Percentiles rank a stretch among this genome's conserved stretches.
Conservation (phyloP, 2,329 filamentous ascomycete species). For the Emmonsia crescens region DNA sequence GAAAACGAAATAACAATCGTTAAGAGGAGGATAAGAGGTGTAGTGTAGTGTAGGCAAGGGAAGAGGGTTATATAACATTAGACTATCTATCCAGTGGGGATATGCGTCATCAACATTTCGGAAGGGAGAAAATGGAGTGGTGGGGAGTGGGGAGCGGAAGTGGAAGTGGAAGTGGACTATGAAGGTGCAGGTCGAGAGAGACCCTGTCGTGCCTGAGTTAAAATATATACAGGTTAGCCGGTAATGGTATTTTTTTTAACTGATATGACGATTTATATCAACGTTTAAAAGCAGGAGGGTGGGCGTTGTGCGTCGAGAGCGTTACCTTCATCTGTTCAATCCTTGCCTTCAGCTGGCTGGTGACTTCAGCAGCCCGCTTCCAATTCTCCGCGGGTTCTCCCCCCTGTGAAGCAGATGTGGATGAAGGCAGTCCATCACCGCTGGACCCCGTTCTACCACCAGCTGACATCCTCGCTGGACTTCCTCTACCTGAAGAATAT, state of each 20-base stretch:
- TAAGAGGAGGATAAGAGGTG: neutral
- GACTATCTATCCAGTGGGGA: neutral
- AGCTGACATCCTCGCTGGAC: conserved; percentile 24
- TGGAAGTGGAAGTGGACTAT: neutral
- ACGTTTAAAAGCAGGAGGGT: neutral
- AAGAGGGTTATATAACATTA: neutral
- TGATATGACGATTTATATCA: neutral
- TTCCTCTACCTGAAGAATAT: conserved; percentile 26
- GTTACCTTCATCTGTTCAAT: conserved; percentile 94
- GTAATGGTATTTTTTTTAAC: conserved; percentile 2
- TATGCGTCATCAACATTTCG: neutral
- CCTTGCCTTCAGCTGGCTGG: conserved; percentile 88
- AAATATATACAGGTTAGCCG: conserved; percentile 1
- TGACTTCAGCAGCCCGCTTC: conserved; percentile 94
- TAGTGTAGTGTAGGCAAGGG: neutral
- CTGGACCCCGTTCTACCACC: conserved; percentile 11
- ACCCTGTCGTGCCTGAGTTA: conserved; percentile 33
- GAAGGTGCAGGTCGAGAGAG: conserved; percentile 26
- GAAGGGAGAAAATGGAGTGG: too few relatives aligned
- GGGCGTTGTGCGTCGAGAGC: neutral
- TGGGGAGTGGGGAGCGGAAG: conserved; percentile 1
- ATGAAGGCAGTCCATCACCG: neutral
- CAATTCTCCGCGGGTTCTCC: conserved; percentile 74
- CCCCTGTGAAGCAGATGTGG: conserved; percentile 22
- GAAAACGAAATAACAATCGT: neutral